These are phyloP conservation scores for Nicotiana otophora DNA, from an alignment of 257 asterid species.

Conservation along the genomic window DNA sequence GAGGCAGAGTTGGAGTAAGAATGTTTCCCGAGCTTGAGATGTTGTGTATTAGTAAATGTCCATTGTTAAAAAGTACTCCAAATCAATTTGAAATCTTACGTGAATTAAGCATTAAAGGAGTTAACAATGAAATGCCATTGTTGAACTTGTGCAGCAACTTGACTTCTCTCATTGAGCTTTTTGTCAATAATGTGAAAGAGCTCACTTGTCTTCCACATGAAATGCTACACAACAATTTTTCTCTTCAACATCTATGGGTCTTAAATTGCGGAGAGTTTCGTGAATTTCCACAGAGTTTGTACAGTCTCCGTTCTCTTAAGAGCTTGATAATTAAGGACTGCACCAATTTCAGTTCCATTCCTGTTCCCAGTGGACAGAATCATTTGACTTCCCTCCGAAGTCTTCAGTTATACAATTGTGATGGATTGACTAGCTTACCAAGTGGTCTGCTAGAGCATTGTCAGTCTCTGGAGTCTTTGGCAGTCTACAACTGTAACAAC, in stretches of 20 bases:
- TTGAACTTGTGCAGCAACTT: conserved; percentile 3
- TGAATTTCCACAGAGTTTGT: conserved; percentile 8
- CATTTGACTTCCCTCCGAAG: neutral
- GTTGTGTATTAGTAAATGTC: conserved; percentile 4
- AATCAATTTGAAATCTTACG: neutral
- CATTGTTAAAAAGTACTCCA: neutral
- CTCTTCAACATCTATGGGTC: neutral
- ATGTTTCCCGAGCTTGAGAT: conserved; percentile 22
- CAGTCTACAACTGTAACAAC: fast-evolving
- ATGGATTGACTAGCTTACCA: conserved; percentile 1
- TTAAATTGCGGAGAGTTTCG: neutral
- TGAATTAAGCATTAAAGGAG: neutral
- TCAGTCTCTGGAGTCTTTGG: neutral
- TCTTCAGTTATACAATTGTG: neutral
- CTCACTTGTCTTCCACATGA: neutral
- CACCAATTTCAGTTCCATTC: conserved; percentile 3
- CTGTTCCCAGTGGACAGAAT: neutral
- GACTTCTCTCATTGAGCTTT: neutral
- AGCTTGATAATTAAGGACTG: neutral
- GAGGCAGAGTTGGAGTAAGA: neutral
- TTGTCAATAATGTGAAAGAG: neutral
- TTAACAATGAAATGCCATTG: neutral
- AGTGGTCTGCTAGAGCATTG: neutral
- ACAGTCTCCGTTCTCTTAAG: neutral
- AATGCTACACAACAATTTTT: conserved; percentile 1